phyloP scores from a whole-genome alignment of 768 basidiomycete species.

The Auricularia sp. region DNA sequence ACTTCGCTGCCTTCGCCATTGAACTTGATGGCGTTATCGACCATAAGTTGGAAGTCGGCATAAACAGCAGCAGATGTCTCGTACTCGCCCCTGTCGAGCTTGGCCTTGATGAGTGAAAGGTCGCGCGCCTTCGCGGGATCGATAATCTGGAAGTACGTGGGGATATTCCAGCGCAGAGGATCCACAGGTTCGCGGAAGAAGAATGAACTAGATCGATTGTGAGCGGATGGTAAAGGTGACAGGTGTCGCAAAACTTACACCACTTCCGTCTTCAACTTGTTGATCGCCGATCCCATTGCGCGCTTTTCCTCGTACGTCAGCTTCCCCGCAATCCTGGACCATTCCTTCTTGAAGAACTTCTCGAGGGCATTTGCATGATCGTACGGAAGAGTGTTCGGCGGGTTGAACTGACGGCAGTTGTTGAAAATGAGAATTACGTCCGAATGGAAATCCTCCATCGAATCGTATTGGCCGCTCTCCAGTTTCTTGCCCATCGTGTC shows the following conservation, averaged over 20 bases:
- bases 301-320: conserved; percentile 74
- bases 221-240: not conserved
- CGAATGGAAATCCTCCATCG: conserved; percentile 71
- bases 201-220: conserved; percentile 10
- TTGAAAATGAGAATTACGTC: conserved; percentile 76
- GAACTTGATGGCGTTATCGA: conserved; percentile 79
- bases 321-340: conserved; percentile 69
- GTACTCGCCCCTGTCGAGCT: conserved; percentile 76
- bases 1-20: conserved; percentile 77
- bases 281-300: conserved; percentile 59
- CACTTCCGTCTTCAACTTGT: conserved; percentile 55
- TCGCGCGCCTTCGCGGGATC: conserved; percentile 81
- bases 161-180: conserved; percentile 70
- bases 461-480: conserved; percentile 52
- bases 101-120: conserved; percentile 67
- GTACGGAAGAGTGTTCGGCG: conserved; percentile 63
- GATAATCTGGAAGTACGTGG: conserved; percentile 81
- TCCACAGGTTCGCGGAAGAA: conserved; percentile 83
- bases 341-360: conserved; percentile 70
- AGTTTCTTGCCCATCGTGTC: conserved; percentile 68
- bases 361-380: conserved; percentile 67
- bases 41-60: conserved; percentile 80
- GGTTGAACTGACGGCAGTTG: conserved; percentile 93
- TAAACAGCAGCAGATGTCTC: conserved; percentile 68
- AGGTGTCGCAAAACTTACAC: conserved; percentile 24